Evolutionary conservation across 140 eudicot species (phyloP), one percentile per base, ranked within the genome.

Genomic region (Stevia rebaudiana): DNA sequence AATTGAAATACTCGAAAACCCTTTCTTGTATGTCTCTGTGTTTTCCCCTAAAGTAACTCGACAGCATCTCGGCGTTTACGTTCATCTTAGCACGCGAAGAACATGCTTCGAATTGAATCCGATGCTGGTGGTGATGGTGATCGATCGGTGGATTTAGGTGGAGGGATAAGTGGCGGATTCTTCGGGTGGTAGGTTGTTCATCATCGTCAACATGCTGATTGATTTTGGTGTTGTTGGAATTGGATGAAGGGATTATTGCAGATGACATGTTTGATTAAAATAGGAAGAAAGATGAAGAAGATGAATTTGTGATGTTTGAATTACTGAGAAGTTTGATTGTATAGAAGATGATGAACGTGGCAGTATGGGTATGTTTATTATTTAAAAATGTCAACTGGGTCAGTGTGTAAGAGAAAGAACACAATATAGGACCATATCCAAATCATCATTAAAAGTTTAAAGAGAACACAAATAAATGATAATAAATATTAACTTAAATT

Each of bases 1-100:
- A 67, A 43, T 82, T 73, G 28, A 85, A 91, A 47, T 88, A 91
- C 40, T 82, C 92, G 30, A 76, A 88, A 4, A 91, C 82, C 63
- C 60, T 70, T 28, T 87, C 87, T 59, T 85, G 98, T 36, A 80
- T 16, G 30, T 91, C 96, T 63, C 83, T 77, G 69, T 87, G 78
- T 44, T 81, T 83, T 28, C 96, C 95, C 67, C 98, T 77, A 85
- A 91, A 75, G 61, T 65, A 85, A 18, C 18, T 36, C 11, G 85
- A 55, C 36, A 90, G 72, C 17, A 71, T 65, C 19, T 59, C 71
- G 8, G 79, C 66, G 78, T 69, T 59, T n/a, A 89, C 97, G 36
- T 37, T 60, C 53, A 83, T 50, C 74, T 79, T 85, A 41, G 33
- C 67, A 6, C 80, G 74, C 6, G 58, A 74, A n/a, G 84, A 81